A percentile compares a stretch with the other conserved stretches of the same genome.
These are phyloP conservation scores for Boletus vinaceobasis DNA, from an alignment of 768 basidiomycete species.

Conservation along the genomic window DNA sequence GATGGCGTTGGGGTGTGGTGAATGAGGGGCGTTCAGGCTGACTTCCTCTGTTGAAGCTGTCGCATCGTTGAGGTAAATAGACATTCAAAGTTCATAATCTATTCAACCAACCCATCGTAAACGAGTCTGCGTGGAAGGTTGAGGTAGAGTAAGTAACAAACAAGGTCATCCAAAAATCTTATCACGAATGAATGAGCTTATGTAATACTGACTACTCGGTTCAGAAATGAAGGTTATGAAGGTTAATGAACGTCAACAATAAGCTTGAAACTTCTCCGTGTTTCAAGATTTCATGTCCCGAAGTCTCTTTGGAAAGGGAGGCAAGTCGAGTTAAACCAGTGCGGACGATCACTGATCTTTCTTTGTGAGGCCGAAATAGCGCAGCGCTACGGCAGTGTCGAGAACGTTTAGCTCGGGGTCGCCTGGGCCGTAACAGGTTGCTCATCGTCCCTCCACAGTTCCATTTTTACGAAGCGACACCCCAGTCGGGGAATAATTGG, in stretches of 20 bases:
- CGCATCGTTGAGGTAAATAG: constrained; percentile 10
- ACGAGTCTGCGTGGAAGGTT: constrained; percentile 2
- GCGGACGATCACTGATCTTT: neutral
- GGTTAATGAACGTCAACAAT: constrained; percentile 15
- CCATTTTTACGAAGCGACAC: constrained; percentile 19
- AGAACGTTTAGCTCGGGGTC: constrained; percentile 8
- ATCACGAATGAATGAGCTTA: constrained; percentile 17
- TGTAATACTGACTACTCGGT: constrained; percentile 13
- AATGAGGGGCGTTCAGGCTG: constrained; percentile 54
- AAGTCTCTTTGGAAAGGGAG: constrained; percentile 6
- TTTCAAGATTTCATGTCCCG: constrained; percentile 27
- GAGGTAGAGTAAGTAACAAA: neutral
- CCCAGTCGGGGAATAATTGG: neutral
- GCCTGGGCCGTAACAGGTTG: neutral
- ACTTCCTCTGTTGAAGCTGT: constrained; percentile 59
- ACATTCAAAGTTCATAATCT: neutral
- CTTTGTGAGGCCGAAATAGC: neutral
- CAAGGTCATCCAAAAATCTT: constrained; percentile 11
- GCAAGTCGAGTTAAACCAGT: constrained; percentile 8
- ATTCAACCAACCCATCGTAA: constrained; percentile 26
- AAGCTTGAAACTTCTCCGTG: constrained; percentile 25
- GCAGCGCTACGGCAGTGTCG: constrained; percentile 21
- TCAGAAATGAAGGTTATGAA: constrained; percentile 9
- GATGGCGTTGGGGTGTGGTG: constrained; percentile 56
- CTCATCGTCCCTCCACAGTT: neutral